These are phyloP conservation scores for Boletus tomentosulus DNA, from an alignment of 768 basidiomycete species.

Conservation along the genomic window DNA sequence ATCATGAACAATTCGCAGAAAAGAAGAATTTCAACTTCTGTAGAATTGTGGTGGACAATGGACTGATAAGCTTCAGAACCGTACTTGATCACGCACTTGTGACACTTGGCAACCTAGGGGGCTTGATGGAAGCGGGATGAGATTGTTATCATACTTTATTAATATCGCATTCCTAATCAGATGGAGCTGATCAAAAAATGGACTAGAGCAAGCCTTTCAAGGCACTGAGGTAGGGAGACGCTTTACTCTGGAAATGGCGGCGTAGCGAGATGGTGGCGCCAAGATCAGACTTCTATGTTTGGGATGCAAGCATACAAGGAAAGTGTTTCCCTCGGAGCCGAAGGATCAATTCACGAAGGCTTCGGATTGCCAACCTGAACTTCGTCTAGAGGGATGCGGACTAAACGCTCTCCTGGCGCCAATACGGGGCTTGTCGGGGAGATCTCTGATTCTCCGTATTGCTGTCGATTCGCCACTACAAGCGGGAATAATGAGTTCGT, in stretches of 20 bases:
- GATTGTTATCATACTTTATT: not conserved
- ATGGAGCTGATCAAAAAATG: not conserved
- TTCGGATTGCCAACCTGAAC: conserved; percentile 35
- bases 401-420: conserved; percentile 54
- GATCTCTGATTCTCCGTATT: conserved; percentile 25
- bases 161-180: not conserved
- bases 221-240: too few relatives aligned
- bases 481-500: not conserved
- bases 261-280: not conserved
- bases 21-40: not conserved
- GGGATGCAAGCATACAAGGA: not conserved
- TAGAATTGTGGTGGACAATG: not conserved
- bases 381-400: conserved; percentile 72
- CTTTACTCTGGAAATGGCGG: not conserved
- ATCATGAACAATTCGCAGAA: not conserved
- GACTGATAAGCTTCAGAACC: not conserved
- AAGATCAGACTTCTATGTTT: not conserved
- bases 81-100: conserved; percentile 1
- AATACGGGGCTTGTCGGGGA: conserved; percentile 10
- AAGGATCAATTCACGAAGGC: conserved; percentile 6
- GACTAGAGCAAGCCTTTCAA: not conserved
- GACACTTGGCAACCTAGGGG: not conserved
- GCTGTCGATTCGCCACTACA: conserved; percentile 49
- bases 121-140: not conserved
- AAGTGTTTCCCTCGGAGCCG: not conserved